phyloP scores from a whole-genome alignment of 2,329 filamentous ascomycete genomes.

The Colletotrichum lindemuthianum region DNA sequence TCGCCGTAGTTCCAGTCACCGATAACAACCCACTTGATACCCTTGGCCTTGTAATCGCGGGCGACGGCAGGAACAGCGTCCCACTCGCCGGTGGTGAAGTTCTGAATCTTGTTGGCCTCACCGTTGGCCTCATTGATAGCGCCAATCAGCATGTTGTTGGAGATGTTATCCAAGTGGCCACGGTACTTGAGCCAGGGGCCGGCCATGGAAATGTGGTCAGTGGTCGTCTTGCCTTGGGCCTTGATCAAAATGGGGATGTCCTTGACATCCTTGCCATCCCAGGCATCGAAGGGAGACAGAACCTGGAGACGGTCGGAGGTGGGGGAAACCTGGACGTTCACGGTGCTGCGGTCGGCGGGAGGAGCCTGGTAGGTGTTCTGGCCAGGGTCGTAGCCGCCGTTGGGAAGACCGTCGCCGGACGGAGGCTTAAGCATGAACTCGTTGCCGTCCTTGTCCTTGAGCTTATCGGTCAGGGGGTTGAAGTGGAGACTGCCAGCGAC shows the following conservation, averaged over 20 bases:
- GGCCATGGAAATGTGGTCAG: conserved; percentile 97
- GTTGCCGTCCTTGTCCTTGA: conserved; percentile 96
- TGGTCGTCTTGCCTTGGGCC: conserved; percentile 94
- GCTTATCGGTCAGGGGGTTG: conserved; percentile 91
- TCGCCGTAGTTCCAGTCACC: conserved; percentile 99
- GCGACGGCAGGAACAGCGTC: conserved; percentile 92
- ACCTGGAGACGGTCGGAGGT: conserved; percentile 94
- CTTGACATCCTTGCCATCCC: conserved; percentile 90
- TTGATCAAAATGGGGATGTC: conserved; percentile 96
- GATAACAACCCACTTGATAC: conserved; percentile 95
- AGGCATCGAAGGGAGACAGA: conserved; percentile 83
- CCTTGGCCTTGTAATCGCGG: conserved; percentile 98
- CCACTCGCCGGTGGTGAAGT: conserved; percentile 84
- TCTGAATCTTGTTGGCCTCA: conserved; percentile 97
- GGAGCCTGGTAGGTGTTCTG: conserved; percentile 96
- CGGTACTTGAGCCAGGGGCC: conserved; percentile 99
- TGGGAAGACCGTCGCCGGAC: conserved; percentile 82
- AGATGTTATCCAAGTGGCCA: conserved; percentile 99
- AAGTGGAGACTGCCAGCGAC: conserved; percentile 88
- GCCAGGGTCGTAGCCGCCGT: conserved; percentile 87
- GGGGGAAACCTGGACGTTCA: conserved; percentile 86
- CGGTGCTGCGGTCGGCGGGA: conserved; percentile 77
- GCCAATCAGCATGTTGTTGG: conserved; percentile 99
- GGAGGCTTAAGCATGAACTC: conserved; percentile 90
- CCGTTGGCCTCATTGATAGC: conserved; percentile 96